These are phyloP conservation scores for Boletus bicolor DNA, from an alignment of 768 basidiomycete species.

Conservation along the genomic window DNA sequence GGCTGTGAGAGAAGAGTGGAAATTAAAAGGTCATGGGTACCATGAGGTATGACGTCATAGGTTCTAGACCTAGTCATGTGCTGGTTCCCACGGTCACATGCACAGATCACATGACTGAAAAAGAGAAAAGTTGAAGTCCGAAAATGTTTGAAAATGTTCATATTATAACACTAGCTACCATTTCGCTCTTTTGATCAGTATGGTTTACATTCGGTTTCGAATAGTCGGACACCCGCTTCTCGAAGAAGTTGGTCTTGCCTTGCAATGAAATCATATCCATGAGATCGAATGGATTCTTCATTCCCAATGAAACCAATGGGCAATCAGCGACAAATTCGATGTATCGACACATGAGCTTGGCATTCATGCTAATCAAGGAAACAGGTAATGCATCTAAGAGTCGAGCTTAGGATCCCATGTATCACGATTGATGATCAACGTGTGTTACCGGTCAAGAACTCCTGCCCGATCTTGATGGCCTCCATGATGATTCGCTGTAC, in stretches of 20 bases:
- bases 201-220: slow-evolving; percentile 60
- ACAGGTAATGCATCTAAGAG: slow-evolving; percentile 77
- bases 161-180: not conserved
- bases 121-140: too few species aligned
- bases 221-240: slow-evolving; percentile 89
- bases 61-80: too few species aligned
- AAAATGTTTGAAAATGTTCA: too few species aligned
- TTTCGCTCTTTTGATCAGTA: slow-evolving; percentile 22
- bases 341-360: slow-evolving; percentile 81
- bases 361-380: slow-evolving; percentile 89
- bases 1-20: too few species aligned
- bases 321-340: slow-evolving; percentile 92
- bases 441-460: slow-evolving; percentile 70
- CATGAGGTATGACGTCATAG: too few species aligned
- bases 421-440: not conserved
- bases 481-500: slow-evolving; percentile 70
- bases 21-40: too few species aligned
- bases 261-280: slow-evolving; percentile 95
- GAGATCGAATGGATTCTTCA: slow-evolving; percentile 84
- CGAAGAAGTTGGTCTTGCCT: slow-evolving; percentile 97
- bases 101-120: too few species aligned
- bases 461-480: slow-evolving; percentile 84
- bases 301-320: slow-evolving; percentile 79
- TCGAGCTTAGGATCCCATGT: not conserved
- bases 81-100: too few species aligned